A percentile compares a stretch with the other conserved stretches of the same genome.
These are phyloP conservation scores for Codiaeum variegatum DNA, from an alignment of 441 rosid species.

Conservation along the genomic window DNA sequence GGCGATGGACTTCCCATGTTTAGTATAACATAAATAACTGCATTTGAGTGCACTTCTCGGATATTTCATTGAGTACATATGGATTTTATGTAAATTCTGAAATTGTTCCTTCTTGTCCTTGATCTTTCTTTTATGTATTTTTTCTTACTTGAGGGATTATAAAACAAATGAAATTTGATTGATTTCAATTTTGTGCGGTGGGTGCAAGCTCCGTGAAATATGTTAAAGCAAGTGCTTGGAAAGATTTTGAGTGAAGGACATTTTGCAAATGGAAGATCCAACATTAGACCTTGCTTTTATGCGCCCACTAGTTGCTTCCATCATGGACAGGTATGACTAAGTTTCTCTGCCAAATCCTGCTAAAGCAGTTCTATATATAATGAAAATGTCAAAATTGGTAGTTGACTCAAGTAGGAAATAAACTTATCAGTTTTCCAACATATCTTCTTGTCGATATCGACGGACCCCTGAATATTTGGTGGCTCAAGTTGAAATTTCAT, in stretches of 20 bases:
- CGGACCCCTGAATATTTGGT: neutral
- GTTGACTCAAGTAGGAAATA: neutral
- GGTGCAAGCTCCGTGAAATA: conserved; percentile 14
- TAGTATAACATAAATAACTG: neutral
- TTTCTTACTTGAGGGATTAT: neutral
- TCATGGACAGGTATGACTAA: conserved; percentile 42
- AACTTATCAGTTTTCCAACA: neutral
- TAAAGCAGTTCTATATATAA: neutral
- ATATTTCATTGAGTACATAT: neutral
- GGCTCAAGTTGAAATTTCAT: neutral
- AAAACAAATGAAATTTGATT: neutral
- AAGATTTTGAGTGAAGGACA: conserved; percentile 30
- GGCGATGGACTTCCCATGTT: no score
- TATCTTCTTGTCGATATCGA: neutral
- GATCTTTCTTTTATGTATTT: neutral
- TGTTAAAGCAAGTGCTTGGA: conserved; percentile 54
- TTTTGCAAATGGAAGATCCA: conserved; percentile 28
- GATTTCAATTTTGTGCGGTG: neutral
- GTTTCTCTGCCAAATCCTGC: neutral
- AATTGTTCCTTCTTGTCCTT: neutral
- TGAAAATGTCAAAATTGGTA: neutral
- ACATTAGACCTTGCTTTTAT: conserved; percentile 37
- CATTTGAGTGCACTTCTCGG: neutral
- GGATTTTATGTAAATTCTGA: neutral
- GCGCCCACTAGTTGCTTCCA: conserved; percentile 40